A percentile compares a stretch with the other conserved stretches of the same genome.
phyloP scores from a whole-genome alignment of 768 basidiomycete species.

The Leucogyrophana mollusca region DNA sequence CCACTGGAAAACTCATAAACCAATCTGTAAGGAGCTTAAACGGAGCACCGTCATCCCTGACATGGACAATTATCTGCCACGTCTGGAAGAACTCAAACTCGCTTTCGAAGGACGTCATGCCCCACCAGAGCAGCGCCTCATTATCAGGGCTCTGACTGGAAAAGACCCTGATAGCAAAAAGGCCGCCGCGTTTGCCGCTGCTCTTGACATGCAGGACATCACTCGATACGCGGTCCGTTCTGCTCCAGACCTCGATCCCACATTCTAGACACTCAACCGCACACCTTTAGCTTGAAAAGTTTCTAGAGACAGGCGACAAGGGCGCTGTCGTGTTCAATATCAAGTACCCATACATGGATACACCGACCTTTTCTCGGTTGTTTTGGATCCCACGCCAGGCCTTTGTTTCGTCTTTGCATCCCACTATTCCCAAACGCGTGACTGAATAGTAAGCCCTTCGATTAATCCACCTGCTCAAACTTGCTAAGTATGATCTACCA shows the following conservation, averaged over 20 bases:
- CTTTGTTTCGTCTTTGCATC: not conserved
- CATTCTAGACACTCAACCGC: no score
- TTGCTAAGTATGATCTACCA: no score
- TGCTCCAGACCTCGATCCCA: no score
- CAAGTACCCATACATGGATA: conserved; percentile 5
- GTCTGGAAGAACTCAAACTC: no score
- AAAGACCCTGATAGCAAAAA: no score
- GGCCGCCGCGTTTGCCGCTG: no score
- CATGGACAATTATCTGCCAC: no score
- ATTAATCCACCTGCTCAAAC: not conserved
- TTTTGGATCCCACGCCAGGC: not conserved
- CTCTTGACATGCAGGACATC: no score
- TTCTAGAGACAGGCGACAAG: conserved; percentile 1
- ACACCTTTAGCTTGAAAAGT: conserved; percentile 3
- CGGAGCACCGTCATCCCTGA: no score
- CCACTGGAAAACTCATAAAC: conserved; percentile 5
- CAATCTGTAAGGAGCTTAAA: not conserved
- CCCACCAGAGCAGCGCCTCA: not conserved
- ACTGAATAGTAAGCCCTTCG: not conserved
- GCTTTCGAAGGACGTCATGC: no score
- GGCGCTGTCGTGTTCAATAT: conserved; percentile 4
- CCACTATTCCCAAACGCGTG: not conserved
- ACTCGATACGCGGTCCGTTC: not conserved
- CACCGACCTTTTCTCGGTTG: not conserved
- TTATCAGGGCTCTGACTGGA: not conserved